Evolutionary conservation across 108 stramenopile genomes (phyloP).

Genomic region (Halocafeteria seosinensis): DNA sequence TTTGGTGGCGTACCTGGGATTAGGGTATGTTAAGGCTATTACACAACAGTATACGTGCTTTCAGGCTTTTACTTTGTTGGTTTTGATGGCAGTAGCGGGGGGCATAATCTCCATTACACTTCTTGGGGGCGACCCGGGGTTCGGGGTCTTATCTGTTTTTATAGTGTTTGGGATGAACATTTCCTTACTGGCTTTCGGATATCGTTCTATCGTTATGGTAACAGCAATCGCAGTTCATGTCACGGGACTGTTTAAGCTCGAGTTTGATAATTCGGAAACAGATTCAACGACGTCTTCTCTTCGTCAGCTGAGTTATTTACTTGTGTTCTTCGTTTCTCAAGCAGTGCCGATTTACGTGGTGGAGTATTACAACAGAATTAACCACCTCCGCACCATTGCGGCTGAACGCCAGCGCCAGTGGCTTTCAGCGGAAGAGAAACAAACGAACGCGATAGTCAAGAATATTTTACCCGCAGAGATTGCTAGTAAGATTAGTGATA

Average conservation of each 20-base stretch:
- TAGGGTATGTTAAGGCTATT: too few relatives aligned
- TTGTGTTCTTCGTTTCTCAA: constrained; percentile 4
- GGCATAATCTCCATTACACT: not conserved
- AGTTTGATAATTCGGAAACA: not conserved
- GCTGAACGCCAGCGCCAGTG: constrained; percentile 1
- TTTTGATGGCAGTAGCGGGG: not conserved
- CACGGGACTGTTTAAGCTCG: not conserved
- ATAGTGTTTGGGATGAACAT: constrained; percentile 1
- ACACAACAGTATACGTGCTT: too few relatives aligned
- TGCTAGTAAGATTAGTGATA: too few relatives aligned
- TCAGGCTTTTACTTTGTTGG: too few relatives aligned
- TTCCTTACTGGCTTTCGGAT: not conserved
- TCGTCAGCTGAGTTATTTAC: constrained; percentile 1
- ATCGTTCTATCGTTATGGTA: not conserved
- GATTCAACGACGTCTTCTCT: too few relatives aligned
- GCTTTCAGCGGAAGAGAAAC: not conserved
- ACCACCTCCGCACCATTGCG: constrained; percentile 11
- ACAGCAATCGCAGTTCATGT: not conserved
- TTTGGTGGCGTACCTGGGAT: too few relatives aligned
- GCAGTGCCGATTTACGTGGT: not conserved
- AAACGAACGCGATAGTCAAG: not conserved
- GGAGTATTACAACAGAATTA: not conserved
- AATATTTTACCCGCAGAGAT: constrained; percentile 17
- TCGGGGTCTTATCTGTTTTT: not conserved
- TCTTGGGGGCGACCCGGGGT: constrained; percentile 1